Conservation (phyloP, 1,139 yeast species). For the Yamadazyma diddensiae region DNA sequence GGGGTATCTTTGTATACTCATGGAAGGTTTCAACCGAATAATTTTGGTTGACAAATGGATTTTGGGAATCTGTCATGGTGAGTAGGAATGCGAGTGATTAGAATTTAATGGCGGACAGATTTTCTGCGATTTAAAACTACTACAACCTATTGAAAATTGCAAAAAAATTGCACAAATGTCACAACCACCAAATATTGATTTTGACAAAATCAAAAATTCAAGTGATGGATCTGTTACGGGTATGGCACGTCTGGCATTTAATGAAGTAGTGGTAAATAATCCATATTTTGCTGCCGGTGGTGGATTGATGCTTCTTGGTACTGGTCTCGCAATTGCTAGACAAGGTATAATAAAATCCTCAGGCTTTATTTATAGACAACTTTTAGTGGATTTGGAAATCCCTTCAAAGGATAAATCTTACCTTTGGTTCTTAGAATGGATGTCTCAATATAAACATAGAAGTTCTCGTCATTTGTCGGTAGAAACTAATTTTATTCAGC, state of each 20-base stretch:
- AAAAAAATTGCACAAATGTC: too few species aligned
- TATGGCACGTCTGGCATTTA: conserved; percentile 36
- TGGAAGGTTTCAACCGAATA: conserved; percentile 11
- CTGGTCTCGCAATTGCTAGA: conserved; percentile 76
- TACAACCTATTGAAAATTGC: too few species aligned
- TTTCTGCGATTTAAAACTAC: too few species aligned
- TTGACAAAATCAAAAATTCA: conserved; percentile 32
- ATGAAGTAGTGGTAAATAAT: conserved; percentile 63
- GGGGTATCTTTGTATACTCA: conserved; percentile 12
- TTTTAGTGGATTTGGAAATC: conserved; percentile 89
- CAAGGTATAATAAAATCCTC: conserved; percentile 65
- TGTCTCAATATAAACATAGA: conserved; percentile 76
- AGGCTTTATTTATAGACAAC: conserved; percentile 69
- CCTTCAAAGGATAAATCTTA: conserved; percentile 93
- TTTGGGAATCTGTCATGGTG: neutral
- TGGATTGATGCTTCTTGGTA: conserved; percentile 91
- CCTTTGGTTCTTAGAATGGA: conserved; percentile 95
- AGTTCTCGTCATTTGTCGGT: conserved; percentile 84
- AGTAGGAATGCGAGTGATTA: neutral
- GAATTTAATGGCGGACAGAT: too few species aligned
- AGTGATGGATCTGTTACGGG: conserved; percentile 41
- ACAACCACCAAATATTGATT: conserved; percentile 22
- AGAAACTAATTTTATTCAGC: conserved; percentile 83
- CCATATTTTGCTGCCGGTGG: conserved; percentile 98
- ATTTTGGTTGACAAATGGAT: conserved; percentile 19